phyloP scores from a whole-genome alignment of 768 basidiomycete species.

The Suillus luteus region DNA sequence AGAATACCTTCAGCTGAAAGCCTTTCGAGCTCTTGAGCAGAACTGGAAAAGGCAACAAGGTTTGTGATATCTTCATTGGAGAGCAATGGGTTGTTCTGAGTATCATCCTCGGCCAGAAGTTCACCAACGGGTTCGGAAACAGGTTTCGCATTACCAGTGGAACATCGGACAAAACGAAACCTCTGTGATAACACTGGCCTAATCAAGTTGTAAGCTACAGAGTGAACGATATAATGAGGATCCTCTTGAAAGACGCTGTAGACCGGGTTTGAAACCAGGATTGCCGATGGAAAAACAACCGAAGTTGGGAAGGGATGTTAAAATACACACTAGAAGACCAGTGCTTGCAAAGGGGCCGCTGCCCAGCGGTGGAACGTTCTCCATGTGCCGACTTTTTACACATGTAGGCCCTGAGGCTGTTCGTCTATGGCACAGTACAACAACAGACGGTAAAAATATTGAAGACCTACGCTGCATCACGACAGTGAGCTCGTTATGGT shows the following conservation, averaged over 20 bases:
- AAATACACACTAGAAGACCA: constrained; percentile 28
- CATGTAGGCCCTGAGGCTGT: background rate
- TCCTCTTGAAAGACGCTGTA: constrained; percentile 25
- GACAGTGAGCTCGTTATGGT: constrained; percentile 1
- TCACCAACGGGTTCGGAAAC: constrained; percentile 5
- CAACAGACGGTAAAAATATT: background rate
- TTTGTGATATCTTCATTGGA: constrained; percentile 22
- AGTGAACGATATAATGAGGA: constrained; percentile 22
- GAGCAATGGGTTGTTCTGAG: constrained; percentile 20
- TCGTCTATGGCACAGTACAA: background rate
- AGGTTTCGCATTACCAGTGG: background rate
- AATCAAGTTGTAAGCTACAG: constrained; percentile 24
- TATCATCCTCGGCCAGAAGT: constrained; percentile 13
- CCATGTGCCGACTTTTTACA: background rate
- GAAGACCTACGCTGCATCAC: background rate
- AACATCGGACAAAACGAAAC: constrained; percentile 25
- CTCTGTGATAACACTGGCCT: constrained; percentile 32
- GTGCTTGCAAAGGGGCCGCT: constrained; percentile 20
- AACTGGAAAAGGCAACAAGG: constrained; percentile 22
- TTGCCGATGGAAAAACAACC: constrained; percentile 19
- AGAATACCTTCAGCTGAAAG: constrained; percentile 25
- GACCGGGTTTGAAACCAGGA: constrained; percentile 20
- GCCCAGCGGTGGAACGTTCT: background rate
- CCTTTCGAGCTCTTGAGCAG: constrained; percentile 19
- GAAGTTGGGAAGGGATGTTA: constrained; percentile 24